Evolutionary conservation across 495 filamentous ascomycete species (phyloP).

Genomic region (Penicillium steckii): DNA sequence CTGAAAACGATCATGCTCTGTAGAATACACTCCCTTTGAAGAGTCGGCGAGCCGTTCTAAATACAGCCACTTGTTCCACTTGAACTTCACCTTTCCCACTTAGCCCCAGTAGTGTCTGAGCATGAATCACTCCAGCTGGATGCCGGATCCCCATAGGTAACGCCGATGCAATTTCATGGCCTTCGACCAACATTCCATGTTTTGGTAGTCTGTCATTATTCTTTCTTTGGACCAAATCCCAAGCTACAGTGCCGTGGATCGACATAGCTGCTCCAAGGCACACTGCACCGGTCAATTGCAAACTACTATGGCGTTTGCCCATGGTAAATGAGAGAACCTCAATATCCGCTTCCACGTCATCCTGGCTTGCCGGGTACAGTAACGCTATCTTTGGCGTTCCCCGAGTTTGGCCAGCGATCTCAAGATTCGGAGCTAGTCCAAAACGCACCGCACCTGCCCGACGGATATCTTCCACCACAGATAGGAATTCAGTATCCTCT

Average conservation of each 20-base stretch:
- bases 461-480: constrained; percentile 27
- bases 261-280: constrained; percentile 25
- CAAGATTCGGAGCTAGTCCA: constrained; percentile 18
- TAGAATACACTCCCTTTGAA: constrained; percentile 30
- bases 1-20: no score
- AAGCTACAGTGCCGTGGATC: constrained; percentile 29
- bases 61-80: constrained; percentile 25
- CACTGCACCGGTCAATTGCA: constrained; percentile 36
- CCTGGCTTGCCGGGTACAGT: constrained; percentile 9
- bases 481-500: constrained; percentile 1
- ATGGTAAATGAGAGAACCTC: constrained; percentile 24
- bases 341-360: constrained; percentile 3
- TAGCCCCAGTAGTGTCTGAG: constrained; percentile 14
- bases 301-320: constrained; percentile 31
- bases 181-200: constrained; percentile 16
- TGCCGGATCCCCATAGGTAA: constrained; percentile 17
- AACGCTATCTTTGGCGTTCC: constrained; percentile 36
- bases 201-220: constrained; percentile 3
- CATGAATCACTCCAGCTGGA: constrained; percentile 21
- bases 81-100: not conserved
- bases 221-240: constrained; percentile 9
- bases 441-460: constrained; percentile 25
- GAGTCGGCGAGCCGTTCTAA: constrained; percentile 26
- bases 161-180: constrained; percentile 3
- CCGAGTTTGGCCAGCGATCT: constrained; percentile 11